Evolutionary conservation across 352 stramenopile species (phyloP), one percentile per base, ranked within the genome.

Genomic region (Globisporangium paroecandrum): DNA sequence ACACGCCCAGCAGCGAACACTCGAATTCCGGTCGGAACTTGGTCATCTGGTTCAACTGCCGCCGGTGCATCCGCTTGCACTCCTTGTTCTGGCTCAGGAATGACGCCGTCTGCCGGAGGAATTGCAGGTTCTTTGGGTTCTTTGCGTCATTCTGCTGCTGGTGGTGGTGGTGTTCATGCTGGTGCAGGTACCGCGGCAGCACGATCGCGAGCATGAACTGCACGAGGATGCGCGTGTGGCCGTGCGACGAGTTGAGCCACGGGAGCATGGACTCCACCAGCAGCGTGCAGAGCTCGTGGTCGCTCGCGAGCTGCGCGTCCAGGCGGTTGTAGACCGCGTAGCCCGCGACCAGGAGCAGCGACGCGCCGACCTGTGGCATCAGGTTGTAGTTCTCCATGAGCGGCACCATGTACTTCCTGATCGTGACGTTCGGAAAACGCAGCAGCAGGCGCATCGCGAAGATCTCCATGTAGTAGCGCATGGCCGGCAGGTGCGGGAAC

Each of bases 21-120:
- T 92, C 81, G 61, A 87, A 87, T 38, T 87, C 82, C 0, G 87
- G 87, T 9, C 69, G 66, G 65, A 93, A 90, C 34, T 77, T 74
- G 29, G 79, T 71, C 25, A 95, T 68, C 43, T 95, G 85, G 8
- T 76, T 78, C 5, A 73, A 71, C 63, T 95, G 87, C 6, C 87
- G 87, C 56, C 87, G 83, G 61, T 90, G 75, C 85, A 95, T 91
- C 56, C 87, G 80, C 62, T 93, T 95, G 69, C 76, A 82, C 57
- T 95, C 87, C 68, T 93, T 93, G 73, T 93, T 95, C 51, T 85
- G 77, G 63, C 82, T 95, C 61, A 95, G 38, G 65, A 85, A 95
- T 15, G 74, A 69, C 29, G 77, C 73, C 8, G 85, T 87, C 0
- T 77, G 71, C 53, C 82, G 57, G 20, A 93, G 71, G 25, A 93